These are phyloP conservation scores for Penicillium brevicompactum DNA, from an alignment of 2,329 filamentous ascomycete species.

Conservation along the genomic window DNA sequence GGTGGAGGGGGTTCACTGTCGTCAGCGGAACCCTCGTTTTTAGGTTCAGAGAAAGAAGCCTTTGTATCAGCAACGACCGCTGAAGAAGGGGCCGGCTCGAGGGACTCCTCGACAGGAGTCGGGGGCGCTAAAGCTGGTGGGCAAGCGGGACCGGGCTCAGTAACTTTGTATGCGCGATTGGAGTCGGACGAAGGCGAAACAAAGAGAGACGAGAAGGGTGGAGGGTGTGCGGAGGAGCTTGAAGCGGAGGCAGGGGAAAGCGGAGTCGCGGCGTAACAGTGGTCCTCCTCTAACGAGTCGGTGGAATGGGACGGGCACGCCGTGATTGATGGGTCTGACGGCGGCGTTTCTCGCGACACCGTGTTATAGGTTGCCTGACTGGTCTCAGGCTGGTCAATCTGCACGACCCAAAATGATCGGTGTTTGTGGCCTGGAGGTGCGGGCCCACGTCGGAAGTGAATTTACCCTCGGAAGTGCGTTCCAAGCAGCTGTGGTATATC, in stretches of 20 bases:
- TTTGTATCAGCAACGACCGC: constrained; percentile 74
- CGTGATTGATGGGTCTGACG: constrained; percentile 42
- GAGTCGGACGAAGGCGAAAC: constrained; percentile 49
- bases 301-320: constrained; percentile 44
- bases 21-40: constrained; percentile 69
- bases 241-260: constrained; percentile 48
- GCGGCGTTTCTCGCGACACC: constrained; percentile 34
- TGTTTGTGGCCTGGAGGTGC: constrained; percentile 1
- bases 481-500: background rate
- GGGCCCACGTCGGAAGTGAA: background rate
- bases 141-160: constrained; percentile 51
- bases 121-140: constrained; percentile 55
- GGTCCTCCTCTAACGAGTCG: constrained; percentile 44
- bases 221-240: constrained; percentile 56
- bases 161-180: constrained; percentile 44
- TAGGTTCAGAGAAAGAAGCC: constrained; percentile 79
- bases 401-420: background rate
- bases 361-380: constrained; percentile 21
- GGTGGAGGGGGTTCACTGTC: constrained; percentile 93
- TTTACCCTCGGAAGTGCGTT: background rate
- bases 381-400: background rate
- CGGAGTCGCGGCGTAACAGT: constrained; percentile 44
- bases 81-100: constrained; percentile 47
- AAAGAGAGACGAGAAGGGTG: constrained; percentile 67
- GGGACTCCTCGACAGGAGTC: constrained; percentile 53